Evolutionary conservation across 1,284 basidiomycete genomes (phyloP), one percentile per base, ranked within the genome.

Genomic region (Heterobasidion occidentale): DNA sequence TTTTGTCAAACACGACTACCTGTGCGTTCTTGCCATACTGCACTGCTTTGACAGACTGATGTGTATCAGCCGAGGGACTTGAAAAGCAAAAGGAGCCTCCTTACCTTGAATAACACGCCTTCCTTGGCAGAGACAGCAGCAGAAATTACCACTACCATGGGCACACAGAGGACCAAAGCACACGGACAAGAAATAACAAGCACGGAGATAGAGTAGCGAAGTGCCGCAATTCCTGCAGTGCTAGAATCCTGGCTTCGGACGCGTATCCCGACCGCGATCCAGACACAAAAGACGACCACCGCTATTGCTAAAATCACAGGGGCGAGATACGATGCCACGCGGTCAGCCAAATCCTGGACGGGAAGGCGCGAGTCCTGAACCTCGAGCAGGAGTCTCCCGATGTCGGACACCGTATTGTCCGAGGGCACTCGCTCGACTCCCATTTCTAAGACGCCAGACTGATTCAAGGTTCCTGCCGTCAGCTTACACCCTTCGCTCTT

Each of bases 1-100:
- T 78, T 71, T 77, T 78, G 67, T 77, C 76, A 55, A 78, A 75
- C 4, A 73, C 74, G 45, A 70, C 68, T 47, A 72, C 66, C 14
- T 66, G 60, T 47, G 71, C 63, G 54, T 66, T 63, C 49, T 65
- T 65, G 33, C 68, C 68, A 17, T 59, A 56, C 57, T 76, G 65
- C 14, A 70, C 52, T 2, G 63, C 64, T 35, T 65, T 60, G 2
- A 62, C 62, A 1, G 67, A 65, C 62, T 63, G 54, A 9, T 58
- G 47, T 34, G 27, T 54, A 8, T 51, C 67, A 38, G 69, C 65
- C 7, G 68, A 65, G 12, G 52, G 33, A 14, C 47, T 47, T 50
- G 44, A 35, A 36, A 51, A 54, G 38, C 2, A 20, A 49, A 38
- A 27, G 50, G 58, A 6, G 57, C 46, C 46, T 53, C 20, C 46